Conservation (phyloP, 2,329 filamentous ascomycete genomes). For the Monosporascus sp. region DNA sequence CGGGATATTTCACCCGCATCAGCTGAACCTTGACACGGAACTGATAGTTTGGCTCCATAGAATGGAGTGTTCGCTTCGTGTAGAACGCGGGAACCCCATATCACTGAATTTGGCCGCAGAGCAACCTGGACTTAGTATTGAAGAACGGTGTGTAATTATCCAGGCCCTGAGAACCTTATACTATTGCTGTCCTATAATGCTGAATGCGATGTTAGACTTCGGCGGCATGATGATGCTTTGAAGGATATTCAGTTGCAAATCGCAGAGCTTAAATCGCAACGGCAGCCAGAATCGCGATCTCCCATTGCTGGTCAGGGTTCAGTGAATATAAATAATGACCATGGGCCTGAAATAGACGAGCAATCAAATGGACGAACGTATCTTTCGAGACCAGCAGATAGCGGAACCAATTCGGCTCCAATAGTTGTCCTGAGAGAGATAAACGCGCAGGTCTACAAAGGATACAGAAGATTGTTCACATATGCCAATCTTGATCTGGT, state of each 20-base stretch:
- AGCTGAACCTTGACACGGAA: not conserved
- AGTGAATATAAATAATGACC: slow-evolving; percentile 2
- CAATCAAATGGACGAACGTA: slow-evolving; percentile 18
- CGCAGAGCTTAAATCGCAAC: slow-evolving; percentile 10
- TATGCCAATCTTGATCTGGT: slow-evolving; percentile 24
- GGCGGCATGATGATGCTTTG: slow-evolving; percentile 20
- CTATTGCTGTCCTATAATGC: not conserved
- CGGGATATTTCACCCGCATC: not conserved
- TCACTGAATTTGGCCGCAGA: slow-evolving; percentile 1
- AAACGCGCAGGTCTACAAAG: slow-evolving; percentile 21
- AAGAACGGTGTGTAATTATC: slow-evolving; percentile 20
- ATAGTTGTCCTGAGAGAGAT: slow-evolving; percentile 27
- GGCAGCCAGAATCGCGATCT: slow-evolving; percentile 2
- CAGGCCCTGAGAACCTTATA: not conserved
- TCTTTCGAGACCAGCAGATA: slow-evolving; percentile 24
- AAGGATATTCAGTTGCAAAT: slow-evolving; percentile 21
- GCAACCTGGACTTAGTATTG: slow-evolving; percentile 9
- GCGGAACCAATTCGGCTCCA: slow-evolving; percentile 24
- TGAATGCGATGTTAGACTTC: slow-evolving; percentile 13
- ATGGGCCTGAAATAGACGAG: slow-evolving; percentile 7
- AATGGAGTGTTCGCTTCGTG: slow-evolving; percentile 21
- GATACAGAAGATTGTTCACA: slow-evolving; percentile 20
- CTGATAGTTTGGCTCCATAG: slow-evolving; percentile 10
- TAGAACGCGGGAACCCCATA: slow-evolving; percentile 9
- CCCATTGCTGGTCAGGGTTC: slow-evolving; percentile 2